These are phyloP conservation scores for Rosa rugosa DNA, from an alignment of 306 rosid species.

Conservation along the genomic window DNA sequence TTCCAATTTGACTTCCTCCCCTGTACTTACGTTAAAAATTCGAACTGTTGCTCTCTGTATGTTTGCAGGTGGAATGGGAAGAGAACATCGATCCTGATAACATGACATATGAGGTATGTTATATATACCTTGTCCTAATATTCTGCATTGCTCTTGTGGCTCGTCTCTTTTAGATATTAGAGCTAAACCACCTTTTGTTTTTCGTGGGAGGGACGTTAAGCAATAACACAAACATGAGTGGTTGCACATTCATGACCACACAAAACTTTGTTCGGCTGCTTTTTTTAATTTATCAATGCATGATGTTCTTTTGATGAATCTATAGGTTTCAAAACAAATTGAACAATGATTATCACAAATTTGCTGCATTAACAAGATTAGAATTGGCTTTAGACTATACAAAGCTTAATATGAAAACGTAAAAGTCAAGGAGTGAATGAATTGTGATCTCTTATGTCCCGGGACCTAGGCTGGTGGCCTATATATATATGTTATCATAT, in stretches of 20 bases:
- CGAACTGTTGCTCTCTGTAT: slow-evolving; percentile 22
- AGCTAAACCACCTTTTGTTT: background rate
- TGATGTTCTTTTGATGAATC: background rate
- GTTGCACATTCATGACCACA: slow-evolving; percentile 9
- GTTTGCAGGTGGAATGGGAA: slow-evolving; percentile 72
- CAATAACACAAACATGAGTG: background rate
- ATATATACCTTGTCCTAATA: background rate
- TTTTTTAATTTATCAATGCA: background rate
- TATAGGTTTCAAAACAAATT: slow-evolving; percentile 1
- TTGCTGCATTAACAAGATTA: background rate
- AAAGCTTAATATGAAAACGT: background rate
- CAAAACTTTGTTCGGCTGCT: background rate
- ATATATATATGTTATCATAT: background rate
- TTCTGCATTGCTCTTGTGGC: background rate
- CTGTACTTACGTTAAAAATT: background rate
- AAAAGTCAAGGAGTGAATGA: background rate
- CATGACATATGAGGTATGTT: slow-evolving; percentile 88
- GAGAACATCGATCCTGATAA: slow-evolving; percentile 79
- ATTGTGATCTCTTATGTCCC: background rate
- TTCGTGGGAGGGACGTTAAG: background rate
- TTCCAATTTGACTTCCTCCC: background rate
- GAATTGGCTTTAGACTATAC: background rate
- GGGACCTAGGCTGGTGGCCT: background rate
- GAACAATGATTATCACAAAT: background rate
- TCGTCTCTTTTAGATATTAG: background rate